These are phyloP conservation scores for Cladosporium velox DNA, from an alignment of 2,329 filamentous ascomycete species.

Conservation along the genomic window DNA sequence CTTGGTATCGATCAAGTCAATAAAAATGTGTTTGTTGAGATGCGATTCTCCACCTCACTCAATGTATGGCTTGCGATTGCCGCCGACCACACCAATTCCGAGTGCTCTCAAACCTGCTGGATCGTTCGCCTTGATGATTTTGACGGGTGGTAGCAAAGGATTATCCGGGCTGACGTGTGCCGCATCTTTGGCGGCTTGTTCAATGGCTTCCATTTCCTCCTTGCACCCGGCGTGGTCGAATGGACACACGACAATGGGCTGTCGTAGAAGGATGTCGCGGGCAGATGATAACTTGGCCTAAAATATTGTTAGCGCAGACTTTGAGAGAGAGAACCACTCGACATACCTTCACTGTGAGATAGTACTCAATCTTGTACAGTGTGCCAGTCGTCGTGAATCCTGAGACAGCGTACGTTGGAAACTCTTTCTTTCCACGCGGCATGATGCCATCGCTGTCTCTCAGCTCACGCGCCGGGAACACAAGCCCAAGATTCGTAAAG, in stretches of 20 bases:
- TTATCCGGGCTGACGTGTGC: conserved; percentile 85
- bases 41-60: conserved; percentile 51
- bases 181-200: conserved; percentile 91
- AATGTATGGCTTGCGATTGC: conserved; percentile 64
- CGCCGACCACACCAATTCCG: conserved; percentile 64
- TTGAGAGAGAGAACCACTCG: too few relatives aligned
- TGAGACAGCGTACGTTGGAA: conserved; percentile 83
- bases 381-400: conserved; percentile 93
- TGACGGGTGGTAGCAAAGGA: conserved; percentile 84
- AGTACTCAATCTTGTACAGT: conserved; percentile 98
- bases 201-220: conserved; percentile 97
- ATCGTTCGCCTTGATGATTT: conserved; percentile 78
- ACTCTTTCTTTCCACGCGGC: conserved; percentile 79
- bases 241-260: conserved; percentile 94
- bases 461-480: conserved; percentile 87
- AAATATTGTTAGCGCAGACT: background rate
- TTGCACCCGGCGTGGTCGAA: conserved; percentile 95
- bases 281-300: conserved; percentile 87
- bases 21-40: background rate
- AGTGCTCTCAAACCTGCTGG: conserved; percentile 61
- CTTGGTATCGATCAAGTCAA: background rate
- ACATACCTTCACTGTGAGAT: conserved; percentile 83
- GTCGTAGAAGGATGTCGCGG: conserved; percentile 81
- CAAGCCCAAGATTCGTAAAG: conserved; percentile 85
- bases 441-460: conserved; percentile 86